A percentile compares a stretch with the other conserved stretches of the same genome.
These are phyloP conservation scores for Candida vaughaniae DNA, from an alignment of 805 yeast genomes.

Conservation along the genomic window DNA sequence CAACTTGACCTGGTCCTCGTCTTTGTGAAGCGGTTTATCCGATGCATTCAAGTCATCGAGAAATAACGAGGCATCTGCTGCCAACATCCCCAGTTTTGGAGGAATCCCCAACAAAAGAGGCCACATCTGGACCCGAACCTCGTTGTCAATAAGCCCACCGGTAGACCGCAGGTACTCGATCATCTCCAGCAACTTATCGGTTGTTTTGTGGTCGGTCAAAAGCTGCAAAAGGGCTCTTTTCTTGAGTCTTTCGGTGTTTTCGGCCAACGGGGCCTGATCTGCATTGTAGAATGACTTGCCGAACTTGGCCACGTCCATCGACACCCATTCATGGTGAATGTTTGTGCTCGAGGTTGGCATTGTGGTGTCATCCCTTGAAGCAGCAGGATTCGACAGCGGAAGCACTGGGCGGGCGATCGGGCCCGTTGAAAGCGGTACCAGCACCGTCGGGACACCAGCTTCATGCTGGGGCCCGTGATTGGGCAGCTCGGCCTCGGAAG, in stretches of 20 bases:
- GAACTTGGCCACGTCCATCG: slow-evolving; percentile 47
- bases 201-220: slow-evolving; percentile 31
- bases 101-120: slow-evolving; percentile 43
- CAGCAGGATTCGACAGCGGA: too few species aligned
- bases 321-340: slow-evolving; percentile 45
- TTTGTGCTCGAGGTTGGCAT: too few species aligned
- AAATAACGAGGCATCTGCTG: slow-evolving; percentile 2
- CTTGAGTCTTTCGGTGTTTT: slow-evolving; percentile 37
- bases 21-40: slow-evolving; percentile 51
- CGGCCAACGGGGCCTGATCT: slow-evolving; percentile 37
- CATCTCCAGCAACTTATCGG: slow-evolving; percentile 25
- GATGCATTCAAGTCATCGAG: slow-evolving; percentile 21
- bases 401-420: too few species aligned
- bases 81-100: neutral
- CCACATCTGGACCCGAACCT: slow-evolving; percentile 49
- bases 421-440: too few species aligned
- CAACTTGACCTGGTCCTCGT: slow-evolving; percentile 74
- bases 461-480: too few species aligned
- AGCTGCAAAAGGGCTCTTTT: slow-evolving; percentile 24
- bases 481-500: too few species aligned
- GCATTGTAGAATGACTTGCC: slow-evolving; percentile 45
- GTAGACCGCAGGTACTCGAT: slow-evolving; percentile 40
- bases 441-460: too few species aligned
- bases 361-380: too few species aligned
- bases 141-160: slow-evolving; percentile 46